Percentiles rank a stretch among this genome's conserved stretches.
These are phyloP conservation scores for Epichloe sp. DNA, from an alignment of 2,329 filamentous ascomycete species.

Conservation along the genomic window DNA sequence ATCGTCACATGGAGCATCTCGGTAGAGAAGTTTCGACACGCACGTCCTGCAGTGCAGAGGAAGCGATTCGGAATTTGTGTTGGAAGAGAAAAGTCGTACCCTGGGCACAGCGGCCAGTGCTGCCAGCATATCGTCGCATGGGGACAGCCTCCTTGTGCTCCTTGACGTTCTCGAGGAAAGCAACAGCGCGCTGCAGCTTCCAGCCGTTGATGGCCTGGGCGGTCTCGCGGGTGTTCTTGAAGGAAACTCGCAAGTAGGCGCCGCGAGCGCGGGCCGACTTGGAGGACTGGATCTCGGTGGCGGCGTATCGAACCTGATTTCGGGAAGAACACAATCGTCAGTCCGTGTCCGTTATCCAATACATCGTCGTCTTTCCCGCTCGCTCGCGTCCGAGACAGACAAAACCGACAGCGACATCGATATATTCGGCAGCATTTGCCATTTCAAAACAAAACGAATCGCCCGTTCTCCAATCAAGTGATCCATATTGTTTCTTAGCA, in stretches of 20 bases:
- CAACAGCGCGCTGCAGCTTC: conserved; percentile 89
- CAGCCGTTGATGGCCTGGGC: conserved; percentile 99
- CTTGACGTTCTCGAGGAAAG: conserved; percentile 97
- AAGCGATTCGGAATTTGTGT: not conserved
- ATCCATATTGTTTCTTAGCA: not conserved
- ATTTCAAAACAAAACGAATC: not conserved
- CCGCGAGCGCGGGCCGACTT: conserved; percentile 98
- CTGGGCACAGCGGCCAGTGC: conserved; percentile 92
- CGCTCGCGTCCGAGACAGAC: not conserved
- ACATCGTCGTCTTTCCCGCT: not conserved
- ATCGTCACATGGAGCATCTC: not conserved
- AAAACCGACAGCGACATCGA: not conserved
- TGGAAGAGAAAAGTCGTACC: conserved; percentile 51
- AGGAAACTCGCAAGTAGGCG: conserved; percentile 96
- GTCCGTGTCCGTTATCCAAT: not conserved
- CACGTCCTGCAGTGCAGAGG: not conserved
- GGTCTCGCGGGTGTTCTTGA: conserved; percentile 99
- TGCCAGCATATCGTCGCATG: conserved; percentile 94
- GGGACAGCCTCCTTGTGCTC: conserved; percentile 95
- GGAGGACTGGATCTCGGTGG: conserved; percentile 69
- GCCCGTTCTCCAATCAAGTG: not conserved
- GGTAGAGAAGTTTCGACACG: not conserved
- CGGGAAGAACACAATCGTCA: conserved; percentile 12
- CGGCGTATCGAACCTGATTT: conserved; percentile 84
- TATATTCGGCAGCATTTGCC: not conserved